Evolutionary conservation across 116 monocot species (phyloP).

Genomic region (Dioscorea cayenensis): DNA sequence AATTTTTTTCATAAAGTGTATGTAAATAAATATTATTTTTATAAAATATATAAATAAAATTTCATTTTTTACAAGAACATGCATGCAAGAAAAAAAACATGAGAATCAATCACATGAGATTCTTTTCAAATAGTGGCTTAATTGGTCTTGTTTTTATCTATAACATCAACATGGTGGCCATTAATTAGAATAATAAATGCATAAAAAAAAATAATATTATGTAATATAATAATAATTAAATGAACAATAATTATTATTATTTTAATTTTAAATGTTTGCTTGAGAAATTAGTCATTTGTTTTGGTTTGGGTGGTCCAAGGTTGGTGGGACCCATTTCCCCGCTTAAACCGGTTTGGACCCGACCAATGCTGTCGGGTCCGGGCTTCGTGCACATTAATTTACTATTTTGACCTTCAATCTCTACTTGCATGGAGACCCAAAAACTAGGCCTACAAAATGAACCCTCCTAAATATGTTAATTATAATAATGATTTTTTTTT

Average conservation of each 20-base stretch:
- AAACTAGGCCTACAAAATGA: too few species aligned
- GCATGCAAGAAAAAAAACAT: too few species aligned
- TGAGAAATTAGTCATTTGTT: too few species aligned
- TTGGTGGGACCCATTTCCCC: conserved; percentile 16
- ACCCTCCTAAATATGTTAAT: too few species aligned
- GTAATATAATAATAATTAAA: background rate
- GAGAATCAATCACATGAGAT: background rate
- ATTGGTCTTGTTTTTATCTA: background rate
- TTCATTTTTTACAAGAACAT: too few species aligned
- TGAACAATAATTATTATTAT: background rate
- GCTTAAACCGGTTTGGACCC: conserved; percentile 11
- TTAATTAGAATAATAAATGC: background rate
- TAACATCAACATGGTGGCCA: background rate
- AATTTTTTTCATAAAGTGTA: too few species aligned
- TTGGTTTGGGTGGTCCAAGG: conserved; percentile 1
- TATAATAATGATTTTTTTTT: too few species aligned
- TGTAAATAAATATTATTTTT: too few species aligned
- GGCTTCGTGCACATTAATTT: background rate
- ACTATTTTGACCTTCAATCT: background rate
- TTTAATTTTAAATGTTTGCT: too few species aligned
- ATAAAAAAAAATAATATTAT: background rate
- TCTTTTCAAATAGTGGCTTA: background rate
- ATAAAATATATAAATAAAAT: too few species aligned
- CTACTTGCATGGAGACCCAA: background rate
- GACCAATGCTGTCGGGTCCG: conserved; percentile 18